phyloP scores from a whole-genome alignment of 441 rosid genomes.

The Brassica hybrid region DNA sequence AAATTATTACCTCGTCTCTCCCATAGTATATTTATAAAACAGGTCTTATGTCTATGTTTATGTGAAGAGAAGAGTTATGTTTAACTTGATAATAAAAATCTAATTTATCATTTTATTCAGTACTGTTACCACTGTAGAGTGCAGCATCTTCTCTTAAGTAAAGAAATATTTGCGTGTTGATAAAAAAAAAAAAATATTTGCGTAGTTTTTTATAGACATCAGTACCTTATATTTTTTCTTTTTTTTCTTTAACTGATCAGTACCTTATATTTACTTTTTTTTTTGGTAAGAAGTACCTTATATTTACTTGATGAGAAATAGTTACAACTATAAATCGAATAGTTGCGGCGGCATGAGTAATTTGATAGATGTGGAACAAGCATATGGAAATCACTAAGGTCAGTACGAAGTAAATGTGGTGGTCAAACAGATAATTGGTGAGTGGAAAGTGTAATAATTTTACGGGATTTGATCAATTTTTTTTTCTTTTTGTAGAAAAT shows the following conservation, averaged over 20 bases:
- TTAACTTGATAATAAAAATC: background rate
- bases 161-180: background rate
- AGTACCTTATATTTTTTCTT: background rate
- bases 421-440: conserved; percentile 1
- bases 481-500: too few relatives aligned
- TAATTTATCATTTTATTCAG: background rate
- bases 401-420: conserved; percentile 11
- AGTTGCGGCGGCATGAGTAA: conserved; percentile 26
- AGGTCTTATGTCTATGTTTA: background rate
- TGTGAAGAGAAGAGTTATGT: background rate
- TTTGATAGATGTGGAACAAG: conserved; percentile 21
- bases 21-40: background rate
- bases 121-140: background rate
- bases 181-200: background rate
- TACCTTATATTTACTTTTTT: background rate
- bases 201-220: background rate
- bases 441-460: background rate
- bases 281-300: too few relatives aligned
- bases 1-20: background rate
- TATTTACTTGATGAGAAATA: background rate
- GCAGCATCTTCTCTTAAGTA: background rate
- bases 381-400: conserved; percentile 18
- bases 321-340: background rate
- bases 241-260: background rate
- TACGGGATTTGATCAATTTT: background rate